phyloP scores from a whole-genome alignment of 73 alveolate species.

The Halteria grandinella region DNA sequence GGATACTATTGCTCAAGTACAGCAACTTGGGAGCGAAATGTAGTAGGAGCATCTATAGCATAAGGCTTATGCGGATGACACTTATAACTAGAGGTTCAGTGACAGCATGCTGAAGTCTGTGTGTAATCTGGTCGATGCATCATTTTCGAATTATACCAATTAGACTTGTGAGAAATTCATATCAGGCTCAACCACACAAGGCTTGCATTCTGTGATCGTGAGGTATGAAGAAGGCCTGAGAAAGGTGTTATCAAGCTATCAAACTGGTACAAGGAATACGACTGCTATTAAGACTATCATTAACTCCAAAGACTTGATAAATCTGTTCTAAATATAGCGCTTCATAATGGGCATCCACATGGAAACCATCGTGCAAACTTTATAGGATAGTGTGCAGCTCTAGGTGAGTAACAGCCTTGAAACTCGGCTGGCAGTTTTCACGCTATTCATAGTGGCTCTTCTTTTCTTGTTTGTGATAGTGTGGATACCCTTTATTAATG shows the following conservation, averaged over 20 bases:
- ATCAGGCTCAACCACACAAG: slow-evolving; percentile 40
- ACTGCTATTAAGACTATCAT: background rate
- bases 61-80: background rate
- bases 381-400: slow-evolving; percentile 12
- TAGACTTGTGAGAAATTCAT: background rate
- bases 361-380: background rate
- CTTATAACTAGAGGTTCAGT: background rate
- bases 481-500: slow-evolving; percentile 57
- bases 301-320: slow-evolving; percentile 10
- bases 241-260: background rate
- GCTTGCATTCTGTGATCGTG: slow-evolving; percentile 43
- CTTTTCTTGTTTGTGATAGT: slow-evolving; percentile 34
- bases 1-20: background rate
- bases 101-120: slow-evolving; percentile 22
- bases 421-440: slow-evolving; percentile 43
- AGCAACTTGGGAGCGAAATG: background rate
- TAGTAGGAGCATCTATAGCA: slow-evolving; percentile 35
- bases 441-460: slow-evolving; percentile 11
- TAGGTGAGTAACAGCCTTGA: slow-evolving; percentile 3
- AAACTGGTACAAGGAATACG: slow-evolving; percentile 2
- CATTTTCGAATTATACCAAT: background rate
- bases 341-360: slow-evolving; percentile 9
- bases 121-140: background rate
- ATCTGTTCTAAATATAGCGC: slow-evolving; percentile 12
- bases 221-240: slow-evolving; percentile 44